Evolutionary conservation across 495 filamentous ascomycete species (phyloP).

Genomic region (Penicillium chermesinum): DNA sequence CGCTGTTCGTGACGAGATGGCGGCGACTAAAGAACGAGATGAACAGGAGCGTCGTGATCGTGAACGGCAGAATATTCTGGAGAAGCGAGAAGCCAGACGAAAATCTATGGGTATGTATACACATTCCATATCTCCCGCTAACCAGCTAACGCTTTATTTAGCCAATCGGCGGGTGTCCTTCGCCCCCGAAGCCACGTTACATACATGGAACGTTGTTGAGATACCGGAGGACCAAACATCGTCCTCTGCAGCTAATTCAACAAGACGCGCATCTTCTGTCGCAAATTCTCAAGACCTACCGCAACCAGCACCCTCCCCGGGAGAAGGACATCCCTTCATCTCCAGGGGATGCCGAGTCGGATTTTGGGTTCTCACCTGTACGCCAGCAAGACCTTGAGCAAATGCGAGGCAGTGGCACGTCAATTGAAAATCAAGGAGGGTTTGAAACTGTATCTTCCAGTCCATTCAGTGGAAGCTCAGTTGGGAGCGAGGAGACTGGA

Average conservation of each 20-base stretch:
- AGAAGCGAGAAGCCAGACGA: conserved; percentile 75
- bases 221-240: conserved; percentile 81
- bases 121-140: too few species aligned
- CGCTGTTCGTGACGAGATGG: conserved; percentile 61
- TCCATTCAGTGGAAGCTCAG: conserved; percentile 67
- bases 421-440: conserved; percentile 14
- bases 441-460: conserved; percentile 67
- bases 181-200: conserved; percentile 92
- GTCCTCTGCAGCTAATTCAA: conserved; percentile 69
- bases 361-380: conserved; percentile 60
- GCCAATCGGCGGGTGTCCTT: conserved; percentile 95
- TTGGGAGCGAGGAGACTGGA: conserved; percentile 53
- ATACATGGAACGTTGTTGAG: conserved; percentile 96
- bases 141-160: conserved; percentile 10
- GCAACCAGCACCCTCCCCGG: conserved; percentile 34
- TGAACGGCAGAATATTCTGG: conserved; percentile 62
- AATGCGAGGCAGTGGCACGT: conserved; percentile 20
- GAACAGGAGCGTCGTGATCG: conserved; percentile 61
- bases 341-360: conserved; percentile 53
- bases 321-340: conserved; percentile 63
- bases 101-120: conserved; percentile 65
- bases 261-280: conserved; percentile 62
- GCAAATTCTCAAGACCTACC: conserved; percentile 40
- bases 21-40: conserved; percentile 66
- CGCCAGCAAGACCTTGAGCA: conserved; percentile 65